These are phyloP conservation scores for Thymus mandschuricus DNA, from an alignment of 257 asterid genomes.

Conservation along the genomic window DNA sequence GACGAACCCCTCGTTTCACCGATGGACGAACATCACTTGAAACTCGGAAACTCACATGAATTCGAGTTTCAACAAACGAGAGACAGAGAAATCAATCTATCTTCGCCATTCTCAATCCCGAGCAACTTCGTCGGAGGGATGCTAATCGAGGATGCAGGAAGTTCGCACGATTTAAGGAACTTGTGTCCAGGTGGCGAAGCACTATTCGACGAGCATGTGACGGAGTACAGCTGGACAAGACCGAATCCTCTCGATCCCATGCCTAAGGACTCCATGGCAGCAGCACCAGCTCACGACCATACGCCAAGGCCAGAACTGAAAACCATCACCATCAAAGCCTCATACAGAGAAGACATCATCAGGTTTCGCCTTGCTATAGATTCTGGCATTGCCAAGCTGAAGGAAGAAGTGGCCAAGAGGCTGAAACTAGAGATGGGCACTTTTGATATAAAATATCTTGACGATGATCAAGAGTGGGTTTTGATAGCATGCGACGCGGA, in stretches of 20 bases:
- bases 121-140: constrained; percentile 48
- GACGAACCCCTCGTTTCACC: constrained; percentile 54
- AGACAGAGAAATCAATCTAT: constrained; percentile 47
- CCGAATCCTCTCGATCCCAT: constrained; percentile 36
- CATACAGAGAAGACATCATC: constrained; percentile 72
- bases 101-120: constrained; percentile 52
- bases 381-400: constrained; percentile 56
- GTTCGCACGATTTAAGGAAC: constrained; percentile 75
- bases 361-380: constrained; percentile 64
- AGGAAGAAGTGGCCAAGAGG: constrained; percentile 85
- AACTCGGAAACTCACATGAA: constrained; percentile 39
- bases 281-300: constrained; percentile 47
- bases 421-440: constrained; percentile 77
- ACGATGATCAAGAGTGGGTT: constrained; percentile 94
- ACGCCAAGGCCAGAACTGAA: constrained; percentile 55
- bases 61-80: constrained; percentile 40
- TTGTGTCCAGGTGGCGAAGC: constrained; percentile 57
- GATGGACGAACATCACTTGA: constrained; percentile 38
- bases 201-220: constrained; percentile 50
- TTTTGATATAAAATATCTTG: constrained; percentile 77
- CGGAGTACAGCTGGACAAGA: constrained; percentile 63
- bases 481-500: constrained; percentile 73
- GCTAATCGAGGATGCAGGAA: constrained; percentile 81
- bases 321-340: constrained; percentile 74
- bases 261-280: constrained; percentile 42